Percentiles rank a stretch among this genome's conserved stretches.
Evolutionary conservation across 2,329 filamentous ascomycete species (phyloP).

Genomic region (Pezicula neosporulosa): DNA sequence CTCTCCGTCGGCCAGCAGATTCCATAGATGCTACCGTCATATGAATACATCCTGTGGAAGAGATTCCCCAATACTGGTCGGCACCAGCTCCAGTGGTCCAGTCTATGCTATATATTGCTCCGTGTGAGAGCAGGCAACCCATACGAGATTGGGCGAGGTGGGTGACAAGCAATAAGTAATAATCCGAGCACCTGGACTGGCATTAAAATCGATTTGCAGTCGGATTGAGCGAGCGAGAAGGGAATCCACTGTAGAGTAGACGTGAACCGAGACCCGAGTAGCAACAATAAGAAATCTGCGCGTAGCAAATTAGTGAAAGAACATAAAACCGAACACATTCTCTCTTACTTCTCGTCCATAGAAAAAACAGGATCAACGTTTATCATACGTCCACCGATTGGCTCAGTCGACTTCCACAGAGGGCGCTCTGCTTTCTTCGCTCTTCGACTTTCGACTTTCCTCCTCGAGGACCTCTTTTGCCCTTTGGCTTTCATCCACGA

Average conservation of each 20-base stretch:
- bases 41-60: slow-evolving; percentile 28
- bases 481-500: slow-evolving; percentile 1
- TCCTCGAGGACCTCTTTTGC: slow-evolving; percentile 23
- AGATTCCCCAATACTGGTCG: slow-evolving; percentile 36
- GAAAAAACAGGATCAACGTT: slow-evolving; percentile 63
- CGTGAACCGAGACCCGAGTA: slow-evolving; percentile 70
- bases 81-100: slow-evolving; percentile 49
- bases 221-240: slow-evolving; percentile 72
- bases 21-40: slow-evolving; percentile 32
- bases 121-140: slow-evolving; percentile 59
- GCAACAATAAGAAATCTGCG: slow-evolving; percentile 67
- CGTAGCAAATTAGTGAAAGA: slow-evolving; percentile 18
- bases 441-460: slow-evolving; percentile 16
- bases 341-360: slow-evolving; percentile 54
- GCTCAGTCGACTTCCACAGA: slow-evolving; percentile 57
- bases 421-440: slow-evolving; percentile 11
- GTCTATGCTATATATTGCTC: slow-evolving; percentile 53
- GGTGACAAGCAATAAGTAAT: slow-evolving; percentile 38
- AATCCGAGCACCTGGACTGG: slow-evolving; percentile 24
- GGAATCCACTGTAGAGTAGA: slow-evolving; percentile 80
- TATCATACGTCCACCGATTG: slow-evolving; percentile 63
- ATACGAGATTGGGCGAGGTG: slow-evolving; percentile 44
- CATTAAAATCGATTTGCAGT: slow-evolving; percentile 32
- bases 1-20: slow-evolving; percentile 26
- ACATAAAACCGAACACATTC: slow-evolving; percentile 6